These are phyloP conservation scores for Arachnomyces sp. DNA, from an alignment of 2,329 filamentous ascomycete genomes.

Conservation along the genomic window DNA sequence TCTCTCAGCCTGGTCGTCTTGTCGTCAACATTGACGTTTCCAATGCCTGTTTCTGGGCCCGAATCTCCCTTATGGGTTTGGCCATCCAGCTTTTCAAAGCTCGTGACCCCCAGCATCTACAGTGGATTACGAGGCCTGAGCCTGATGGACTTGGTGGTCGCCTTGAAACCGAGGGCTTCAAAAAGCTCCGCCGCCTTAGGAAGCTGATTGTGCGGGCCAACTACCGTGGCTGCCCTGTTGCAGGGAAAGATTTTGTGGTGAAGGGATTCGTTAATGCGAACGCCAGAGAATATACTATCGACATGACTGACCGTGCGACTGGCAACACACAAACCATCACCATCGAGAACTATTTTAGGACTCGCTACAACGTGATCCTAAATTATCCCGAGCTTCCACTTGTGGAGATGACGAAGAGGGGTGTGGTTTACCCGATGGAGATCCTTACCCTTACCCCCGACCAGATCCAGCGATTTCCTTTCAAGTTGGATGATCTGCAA, in stretches of 20 bases:
- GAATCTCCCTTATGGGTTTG: constrained; percentile 27
- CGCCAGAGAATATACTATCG: constrained; percentile 37
- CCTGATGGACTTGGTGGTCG: constrained; percentile 19
- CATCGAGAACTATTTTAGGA: constrained; percentile 51
- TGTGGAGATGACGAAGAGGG: constrained; percentile 50
- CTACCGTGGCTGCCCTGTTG: constrained; percentile 27
- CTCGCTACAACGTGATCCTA: constrained; percentile 43
- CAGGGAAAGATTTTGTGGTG: constrained; percentile 41
- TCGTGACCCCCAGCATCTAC: constrained; percentile 25
- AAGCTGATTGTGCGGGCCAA: constrained; percentile 32
- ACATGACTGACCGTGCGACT: constrained; percentile 31
- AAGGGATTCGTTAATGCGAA: constrained; percentile 39
- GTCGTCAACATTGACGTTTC: constrained; percentile 85
- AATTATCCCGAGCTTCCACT: constrained; percentile 45
- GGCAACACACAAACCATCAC: constrained; percentile 40
- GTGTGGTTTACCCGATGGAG: constrained; percentile 49
- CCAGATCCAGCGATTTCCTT: constrained; percentile 49
- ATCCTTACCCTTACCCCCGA: constrained; percentile 44
- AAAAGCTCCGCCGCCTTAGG: constrained; percentile 21
- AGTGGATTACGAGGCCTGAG: constrained; percentile 16
- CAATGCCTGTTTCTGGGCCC: constrained; percentile 79
- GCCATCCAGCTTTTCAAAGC: constrained; percentile 26
- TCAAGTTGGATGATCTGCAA: constrained; percentile 53
- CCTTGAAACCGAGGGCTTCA: constrained; percentile 16
- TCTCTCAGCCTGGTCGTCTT: constrained; percentile 50